phyloP scores from a whole-genome alignment of 2,329 filamentous ascomycete genomes.

The Colletotrichum acutatum region DNA sequence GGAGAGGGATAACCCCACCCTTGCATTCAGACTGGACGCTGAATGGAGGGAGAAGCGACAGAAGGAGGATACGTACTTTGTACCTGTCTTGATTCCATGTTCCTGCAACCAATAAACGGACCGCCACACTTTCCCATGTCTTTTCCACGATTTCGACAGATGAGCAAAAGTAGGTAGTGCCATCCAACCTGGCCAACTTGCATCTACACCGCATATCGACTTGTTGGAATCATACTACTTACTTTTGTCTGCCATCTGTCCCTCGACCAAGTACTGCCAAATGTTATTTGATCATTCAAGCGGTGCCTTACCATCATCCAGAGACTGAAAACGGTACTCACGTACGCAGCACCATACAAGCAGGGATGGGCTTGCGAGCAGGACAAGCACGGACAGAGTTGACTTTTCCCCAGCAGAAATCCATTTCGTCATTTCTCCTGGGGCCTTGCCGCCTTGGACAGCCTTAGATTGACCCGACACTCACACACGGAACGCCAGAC shows the following conservation, averaged over 20 bases:
- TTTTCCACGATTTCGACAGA: not conserved
- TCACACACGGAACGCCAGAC: not conserved
- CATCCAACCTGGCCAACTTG: not conserved
- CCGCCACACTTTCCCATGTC: not conserved
- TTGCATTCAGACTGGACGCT: not conserved
- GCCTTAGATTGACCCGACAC: not conserved
- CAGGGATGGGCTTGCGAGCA: not conserved
- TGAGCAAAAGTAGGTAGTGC: not conserved
- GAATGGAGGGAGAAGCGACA: not conserved
- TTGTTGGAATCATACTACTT: no score
- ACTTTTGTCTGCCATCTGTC: no score
- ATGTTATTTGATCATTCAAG: no score
- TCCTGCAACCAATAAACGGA: not conserved
- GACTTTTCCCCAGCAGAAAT: not conserved
- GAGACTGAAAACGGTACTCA: not conserved
- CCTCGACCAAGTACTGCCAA: no score
- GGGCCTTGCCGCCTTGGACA: not conserved
- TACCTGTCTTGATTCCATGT: not conserved
- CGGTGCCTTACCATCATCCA: no score
- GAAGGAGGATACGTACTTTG: not conserved
- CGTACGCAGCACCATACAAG: not conserved
- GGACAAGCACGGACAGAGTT: not conserved
- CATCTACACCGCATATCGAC: no score
- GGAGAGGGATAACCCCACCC: not conserved
- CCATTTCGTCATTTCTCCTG: conserved; percentile 28